A percentile compares a stretch with the other conserved stretches of the same genome.
Evolutionary conservation across 768 basidiomycete species (phyloP).

Genomic region (Russula olivacea): DNA sequence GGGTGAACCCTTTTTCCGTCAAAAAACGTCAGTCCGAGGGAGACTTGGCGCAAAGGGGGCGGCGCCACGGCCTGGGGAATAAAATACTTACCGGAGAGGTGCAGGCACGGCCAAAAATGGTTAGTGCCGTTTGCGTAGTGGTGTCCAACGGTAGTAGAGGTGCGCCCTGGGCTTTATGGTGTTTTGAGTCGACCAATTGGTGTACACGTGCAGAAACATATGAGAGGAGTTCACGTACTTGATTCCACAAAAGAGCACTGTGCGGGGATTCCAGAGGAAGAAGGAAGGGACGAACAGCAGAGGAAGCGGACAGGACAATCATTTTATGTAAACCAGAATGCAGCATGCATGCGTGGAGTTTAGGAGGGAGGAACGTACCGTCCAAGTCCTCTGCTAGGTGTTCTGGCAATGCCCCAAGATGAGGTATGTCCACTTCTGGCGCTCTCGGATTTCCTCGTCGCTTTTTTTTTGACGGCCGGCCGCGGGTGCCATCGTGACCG

Average conservation of each 20-base stretch:
- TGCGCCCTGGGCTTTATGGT: constrained; percentile 54
- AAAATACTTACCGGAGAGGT: constrained; percentile 48
- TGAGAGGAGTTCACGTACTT: constrained; percentile 45
- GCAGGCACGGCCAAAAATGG: constrained; percentile 74
- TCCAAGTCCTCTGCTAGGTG: constrained; percentile 49
- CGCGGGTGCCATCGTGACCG: neutral
- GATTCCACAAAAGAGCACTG: constrained; percentile 82
- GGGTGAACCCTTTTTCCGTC: constrained; percentile 47
- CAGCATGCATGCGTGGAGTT: no score
- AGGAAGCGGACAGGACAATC: neutral
- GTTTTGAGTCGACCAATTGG: neutral
- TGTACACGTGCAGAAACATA: neutral
- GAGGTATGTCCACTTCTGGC: constrained; percentile 43
- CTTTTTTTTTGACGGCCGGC: constrained; percentile 21
- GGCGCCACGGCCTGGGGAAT: no score
- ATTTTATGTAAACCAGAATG: neutral
- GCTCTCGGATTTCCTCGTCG: constrained; percentile 40
- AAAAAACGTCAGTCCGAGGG: neutral
- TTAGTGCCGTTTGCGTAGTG: constrained; percentile 78
- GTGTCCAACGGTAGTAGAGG: constrained; percentile 64
- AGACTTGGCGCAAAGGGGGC: neutral
- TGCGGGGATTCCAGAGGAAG: no score
- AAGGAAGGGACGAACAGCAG: neutral
- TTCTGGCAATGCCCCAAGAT: constrained; percentile 49
- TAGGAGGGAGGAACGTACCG: constrained; percentile 35